Conservation (phyloP, 495 filamentous ascomycete genomes). For the Paragyromitra xinjiangensis region DNA sequence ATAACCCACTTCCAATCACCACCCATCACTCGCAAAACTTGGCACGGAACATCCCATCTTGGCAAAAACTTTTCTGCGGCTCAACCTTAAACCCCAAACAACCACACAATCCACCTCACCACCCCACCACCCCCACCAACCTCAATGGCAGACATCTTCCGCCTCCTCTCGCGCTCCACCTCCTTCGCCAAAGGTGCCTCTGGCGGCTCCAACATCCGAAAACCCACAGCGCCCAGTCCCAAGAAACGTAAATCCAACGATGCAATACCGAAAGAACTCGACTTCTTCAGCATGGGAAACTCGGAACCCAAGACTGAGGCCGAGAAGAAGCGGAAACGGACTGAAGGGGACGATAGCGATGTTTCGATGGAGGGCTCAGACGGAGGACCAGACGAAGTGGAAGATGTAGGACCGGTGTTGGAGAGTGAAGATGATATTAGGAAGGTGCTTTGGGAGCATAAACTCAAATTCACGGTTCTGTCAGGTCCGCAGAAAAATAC, state of each 20-base stretch:
- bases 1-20: neutral
- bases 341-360: constrained; percentile 30
- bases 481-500: constrained; percentile 54
- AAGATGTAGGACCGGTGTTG: constrained; percentile 14
- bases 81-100: neutral
- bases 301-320: constrained; percentile 57
- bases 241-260: constrained; percentile 7
- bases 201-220: constrained; percentile 63
- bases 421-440: constrained; percentile 65
- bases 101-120: neutral
- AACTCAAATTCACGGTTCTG: constrained; percentile 83
- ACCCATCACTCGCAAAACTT: neutral
- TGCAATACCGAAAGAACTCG: constrained; percentile 46
- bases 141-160: constrained; percentile 66
- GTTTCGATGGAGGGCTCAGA: constrained; percentile 14
- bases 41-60: constrained; percentile 39
- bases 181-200: constrained; percentile 59
- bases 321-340: constrained; percentile 30
- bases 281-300: constrained; percentile 45
- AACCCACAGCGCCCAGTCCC: constrained; percentile 56
- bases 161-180: constrained; percentile 71
- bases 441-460: constrained; percentile 79
- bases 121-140: neutral
- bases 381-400: neutral
- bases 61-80: constrained; percentile 37